phyloP scores from a whole-genome alignment of 1,139 yeast species.

The Geotrichum restrictum region DNA sequence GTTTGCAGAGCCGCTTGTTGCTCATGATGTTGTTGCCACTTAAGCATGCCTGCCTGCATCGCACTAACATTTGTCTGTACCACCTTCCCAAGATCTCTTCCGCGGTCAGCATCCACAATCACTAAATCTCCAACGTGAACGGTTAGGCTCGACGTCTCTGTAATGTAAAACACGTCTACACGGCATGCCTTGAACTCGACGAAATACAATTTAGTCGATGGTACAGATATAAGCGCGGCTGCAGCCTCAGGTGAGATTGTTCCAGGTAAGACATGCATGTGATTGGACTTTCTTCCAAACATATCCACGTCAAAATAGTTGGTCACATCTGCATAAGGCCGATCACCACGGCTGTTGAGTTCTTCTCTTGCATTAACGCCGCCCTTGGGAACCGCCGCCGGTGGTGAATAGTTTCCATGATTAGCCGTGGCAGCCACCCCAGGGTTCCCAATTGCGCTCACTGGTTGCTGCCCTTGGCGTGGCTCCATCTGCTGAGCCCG shows the following conservation, averaged over 20 bases:
- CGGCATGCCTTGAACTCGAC: conserved; percentile 87
- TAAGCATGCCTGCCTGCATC: conserved; percentile 77
- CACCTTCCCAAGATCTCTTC: conserved; percentile 82
- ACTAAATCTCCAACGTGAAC: conserved; percentile 73
- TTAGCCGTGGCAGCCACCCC: neutral
- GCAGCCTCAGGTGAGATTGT: conserved; percentile 12
- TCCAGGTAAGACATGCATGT: neutral
- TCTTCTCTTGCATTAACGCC: neutral
- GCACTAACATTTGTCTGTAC: conserved; percentile 61
- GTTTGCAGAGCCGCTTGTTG: conserved; percentile 57
- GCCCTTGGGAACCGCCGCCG: neutral
- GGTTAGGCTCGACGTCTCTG: conserved; percentile 48
- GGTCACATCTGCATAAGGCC: neutral
- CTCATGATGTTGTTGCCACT: conserved; percentile 74
- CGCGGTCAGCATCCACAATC: conserved; percentile 94
- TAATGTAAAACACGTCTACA: conserved; percentile 73
- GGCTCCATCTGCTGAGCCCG: neutral
- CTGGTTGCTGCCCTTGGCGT: neutral
- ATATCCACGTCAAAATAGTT: conserved; percentile 28
- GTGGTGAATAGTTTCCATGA: neutral
- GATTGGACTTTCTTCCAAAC: conserved; percentile 26
- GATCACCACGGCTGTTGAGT: neutral
- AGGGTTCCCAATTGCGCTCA: conserved; percentile 1
- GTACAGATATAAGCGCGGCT: conserved; percentile 29
- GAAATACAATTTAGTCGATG: conserved; percentile 48